A percentile compares a stretch with the other conserved stretches of the same genome.
Evolutionary conservation across 345 rosid species (phyloP).

Genomic region (Cardamine resedifolia): DNA sequence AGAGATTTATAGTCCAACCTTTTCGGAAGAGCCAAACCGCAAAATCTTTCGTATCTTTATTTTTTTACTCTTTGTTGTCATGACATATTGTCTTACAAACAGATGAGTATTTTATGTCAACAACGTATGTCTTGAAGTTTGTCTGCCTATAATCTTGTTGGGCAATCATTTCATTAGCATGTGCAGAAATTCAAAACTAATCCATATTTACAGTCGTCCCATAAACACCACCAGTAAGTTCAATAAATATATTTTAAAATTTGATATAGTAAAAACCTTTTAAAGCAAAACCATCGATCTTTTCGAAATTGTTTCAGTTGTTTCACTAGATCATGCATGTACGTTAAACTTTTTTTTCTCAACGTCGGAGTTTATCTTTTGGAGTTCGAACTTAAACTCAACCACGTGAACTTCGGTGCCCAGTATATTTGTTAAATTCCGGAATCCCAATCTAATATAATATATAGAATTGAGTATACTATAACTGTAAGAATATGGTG

Average conservation of each 20-base stretch:
- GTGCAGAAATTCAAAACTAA: background rate
- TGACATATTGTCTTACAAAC: constrained; percentile 17
- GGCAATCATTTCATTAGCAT: constrained; percentile 8
- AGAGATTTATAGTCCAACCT: constrained; percentile 23
- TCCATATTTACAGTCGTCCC: background rate
- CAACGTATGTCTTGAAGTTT: constrained; percentile 16
- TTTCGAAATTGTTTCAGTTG: background rate
- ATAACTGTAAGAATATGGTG: background rate
- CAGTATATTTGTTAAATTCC: background rate
- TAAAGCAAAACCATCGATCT: background rate
- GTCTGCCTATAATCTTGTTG: background rate
- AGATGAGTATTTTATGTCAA: constrained; percentile 23
- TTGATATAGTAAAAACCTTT: background rate
- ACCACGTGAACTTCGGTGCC: background rate
- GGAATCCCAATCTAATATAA: background rate
- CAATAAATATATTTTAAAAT: background rate
- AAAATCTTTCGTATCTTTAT: constrained; percentile 32
- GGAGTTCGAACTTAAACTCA: background rate
- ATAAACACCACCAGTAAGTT: background rate
- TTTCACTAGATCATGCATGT: background rate
- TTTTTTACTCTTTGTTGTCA: constrained; percentile 7
- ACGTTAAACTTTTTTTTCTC: background rate
- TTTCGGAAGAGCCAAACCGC: constrained; percentile 34
- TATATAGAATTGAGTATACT: background rate
- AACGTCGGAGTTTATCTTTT: background rate